Evolutionary conservation across 176 grass and related monocot species (phyloP).

Genomic region (Triticum monococcum): DNA sequence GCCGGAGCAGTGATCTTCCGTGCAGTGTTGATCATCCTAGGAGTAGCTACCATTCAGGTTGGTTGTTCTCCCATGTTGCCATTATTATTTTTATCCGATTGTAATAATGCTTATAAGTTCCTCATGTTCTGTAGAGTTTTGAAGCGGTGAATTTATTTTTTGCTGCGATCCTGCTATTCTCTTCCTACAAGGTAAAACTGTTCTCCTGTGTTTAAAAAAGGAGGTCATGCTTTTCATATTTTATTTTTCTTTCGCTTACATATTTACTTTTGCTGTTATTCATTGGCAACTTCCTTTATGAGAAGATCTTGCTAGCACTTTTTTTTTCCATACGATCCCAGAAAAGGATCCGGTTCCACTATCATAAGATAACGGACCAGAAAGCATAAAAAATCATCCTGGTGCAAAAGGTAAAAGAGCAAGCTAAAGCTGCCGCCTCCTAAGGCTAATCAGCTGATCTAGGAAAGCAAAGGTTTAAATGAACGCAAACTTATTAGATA

Average conservation of each 20-base stretch:
- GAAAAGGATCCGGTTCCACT: too few relatives aligned
- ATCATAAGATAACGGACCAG: too few relatives aligned
- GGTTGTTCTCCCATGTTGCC: constrained; percentile 14
- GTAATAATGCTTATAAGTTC: constrained; percentile 16
- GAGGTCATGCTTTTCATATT: constrained; percentile 18
- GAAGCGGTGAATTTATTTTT: constrained; percentile 89
- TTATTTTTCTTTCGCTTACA: background rate
- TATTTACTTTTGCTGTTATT: constrained; percentile 4
- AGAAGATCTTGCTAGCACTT: constrained; percentile 17
- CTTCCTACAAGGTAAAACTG: constrained; percentile 88
- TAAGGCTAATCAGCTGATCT: too few relatives aligned
- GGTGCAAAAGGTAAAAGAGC: too few relatives aligned
- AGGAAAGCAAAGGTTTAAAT: too few relatives aligned
- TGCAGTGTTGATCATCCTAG: constrained; percentile 76
- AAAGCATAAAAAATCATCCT: too few relatives aligned
- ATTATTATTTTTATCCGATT: background rate
- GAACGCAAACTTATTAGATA: too few relatives aligned
- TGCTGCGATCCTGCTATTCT: constrained; percentile 82
- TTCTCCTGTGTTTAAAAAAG: background rate
- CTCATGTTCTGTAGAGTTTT: constrained; percentile 74
- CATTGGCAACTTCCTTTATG: constrained; percentile 22
- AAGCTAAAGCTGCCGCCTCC: too few relatives aligned
- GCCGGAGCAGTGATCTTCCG: constrained; percentile 87
- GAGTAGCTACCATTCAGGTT: constrained; percentile 88
- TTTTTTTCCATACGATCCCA: too few relatives aligned